Percentiles rank a stretch among this genome's conserved stretches.
These are phyloP conservation scores for Raphanus sativus DNA, from an alignment of 345 rosid species.

Conservation along the genomic window DNA sequence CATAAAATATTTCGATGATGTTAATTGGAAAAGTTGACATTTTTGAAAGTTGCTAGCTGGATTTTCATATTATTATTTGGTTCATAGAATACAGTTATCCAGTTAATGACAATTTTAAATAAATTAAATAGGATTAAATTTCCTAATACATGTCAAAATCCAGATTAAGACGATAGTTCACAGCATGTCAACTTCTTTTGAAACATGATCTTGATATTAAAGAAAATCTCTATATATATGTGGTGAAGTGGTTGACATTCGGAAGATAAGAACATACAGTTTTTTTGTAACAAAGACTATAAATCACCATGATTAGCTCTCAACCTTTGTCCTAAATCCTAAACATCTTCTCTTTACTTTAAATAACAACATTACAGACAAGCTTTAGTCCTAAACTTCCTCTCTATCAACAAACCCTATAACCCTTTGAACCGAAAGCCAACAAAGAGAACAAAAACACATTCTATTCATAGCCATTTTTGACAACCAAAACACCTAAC, in stretches of 20 bases:
- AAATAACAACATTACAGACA: conserved; percentile 31
- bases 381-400: conserved; percentile 37
- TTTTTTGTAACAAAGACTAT: conserved; percentile 10
- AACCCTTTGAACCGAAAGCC: conserved; percentile 31
- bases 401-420: conserved; percentile 35
- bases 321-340: conserved; percentile 36
- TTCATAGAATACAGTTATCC: background rate
- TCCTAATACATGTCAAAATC: background rate
- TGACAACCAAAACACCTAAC: conserved; percentile 31
- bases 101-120: background rate
- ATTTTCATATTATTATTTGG: background rate
- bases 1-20: conserved; percentile 2
- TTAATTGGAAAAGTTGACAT: conserved; percentile 23
- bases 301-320: conserved; percentile 13
- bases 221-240: background rate
- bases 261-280: conserved; percentile 7
- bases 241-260: background rate
- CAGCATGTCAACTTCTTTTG: too few species aligned
- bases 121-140: background rate
- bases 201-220: background rate
- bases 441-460: conserved; percentile 23
- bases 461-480: conserved; percentile 39
- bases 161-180: background rate
- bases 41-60: background rate
- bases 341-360: conserved; percentile 27